Percentiles rank a stretch among this genome's conserved stretches.
Conservation (phyloP, 306 rosid species). For the Mimosa bimucronata region DNA sequence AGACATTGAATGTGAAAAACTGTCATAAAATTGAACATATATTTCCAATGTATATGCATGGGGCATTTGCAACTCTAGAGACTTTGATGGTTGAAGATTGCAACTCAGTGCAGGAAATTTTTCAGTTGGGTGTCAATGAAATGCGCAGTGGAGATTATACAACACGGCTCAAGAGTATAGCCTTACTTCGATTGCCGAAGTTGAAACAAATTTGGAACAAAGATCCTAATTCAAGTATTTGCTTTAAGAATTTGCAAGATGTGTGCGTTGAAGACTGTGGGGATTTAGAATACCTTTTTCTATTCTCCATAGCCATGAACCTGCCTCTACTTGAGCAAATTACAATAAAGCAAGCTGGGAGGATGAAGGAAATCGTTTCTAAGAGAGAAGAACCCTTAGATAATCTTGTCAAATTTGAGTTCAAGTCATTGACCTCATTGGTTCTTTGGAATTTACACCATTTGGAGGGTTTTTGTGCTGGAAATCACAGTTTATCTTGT, state of each 20-base stretch:
- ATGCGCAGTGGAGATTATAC: not conserved
- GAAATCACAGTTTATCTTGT: not conserved
- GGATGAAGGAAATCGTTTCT: not conserved
- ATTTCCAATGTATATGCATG: not conserved
- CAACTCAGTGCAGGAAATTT: not conserved
- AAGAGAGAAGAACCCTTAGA: not conserved
- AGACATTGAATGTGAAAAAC: not conserved
- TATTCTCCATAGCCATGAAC: not conserved
- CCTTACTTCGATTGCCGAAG: not conserved
- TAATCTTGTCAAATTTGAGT: not conserved
- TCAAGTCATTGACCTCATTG: not conserved
- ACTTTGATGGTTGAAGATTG: not conserved
- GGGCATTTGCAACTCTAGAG: not conserved
- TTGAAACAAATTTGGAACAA: not conserved
- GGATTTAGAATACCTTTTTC: not conserved
- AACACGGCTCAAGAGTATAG: not conserved
- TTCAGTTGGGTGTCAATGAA: not conserved
- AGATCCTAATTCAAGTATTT: not conserved
- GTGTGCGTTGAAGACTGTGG: conserved; percentile 5
- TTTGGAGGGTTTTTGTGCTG: not conserved
- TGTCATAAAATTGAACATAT: not conserved
- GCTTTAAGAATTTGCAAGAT: not conserved
- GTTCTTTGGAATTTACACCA: not conserved
- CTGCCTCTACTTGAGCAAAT: conserved; percentile 2
- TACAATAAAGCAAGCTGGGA: not conserved